Evolutionary conservation across 2,329 filamentous ascomycete genomes (phyloP).

Genomic region (Gliomastix tumulicola): DNA sequence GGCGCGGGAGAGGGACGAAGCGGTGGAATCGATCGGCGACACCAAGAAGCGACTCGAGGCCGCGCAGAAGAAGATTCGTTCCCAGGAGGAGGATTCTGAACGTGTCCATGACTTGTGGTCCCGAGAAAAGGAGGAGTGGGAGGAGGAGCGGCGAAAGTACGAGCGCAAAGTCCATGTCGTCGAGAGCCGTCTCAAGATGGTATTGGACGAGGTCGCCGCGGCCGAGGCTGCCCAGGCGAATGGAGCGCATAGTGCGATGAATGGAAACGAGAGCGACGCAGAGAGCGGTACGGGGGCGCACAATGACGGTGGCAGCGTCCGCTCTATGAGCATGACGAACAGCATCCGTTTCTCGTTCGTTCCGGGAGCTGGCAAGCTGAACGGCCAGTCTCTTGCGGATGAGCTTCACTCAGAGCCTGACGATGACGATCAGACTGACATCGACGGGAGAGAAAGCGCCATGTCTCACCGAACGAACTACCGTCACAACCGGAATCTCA

Average conservation of each 20-base stretch:
- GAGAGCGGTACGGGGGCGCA: conserved; percentile 55
- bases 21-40: conserved; percentile 65
- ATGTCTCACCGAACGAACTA: conserved; percentile 38
- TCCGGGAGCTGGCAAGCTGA: conserved; percentile 45
- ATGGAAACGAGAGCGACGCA: conserved; percentile 46
- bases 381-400: conserved; percentile 76
- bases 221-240: conserved; percentile 51
- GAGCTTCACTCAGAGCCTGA: conserved; percentile 70
- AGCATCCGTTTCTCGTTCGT: conserved; percentile 68
- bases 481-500: conserved; percentile 45
- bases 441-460: conserved; percentile 60
- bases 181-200: conserved; percentile 73
- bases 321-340: conserved; percentile 66
- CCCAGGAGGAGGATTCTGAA: conserved; percentile 76
- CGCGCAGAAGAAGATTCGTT: conserved; percentile 69
- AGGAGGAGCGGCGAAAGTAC: conserved; percentile 71
- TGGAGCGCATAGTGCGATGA: conserved; percentile 20
- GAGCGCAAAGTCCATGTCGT: conserved; percentile 87
- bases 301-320: conserved; percentile 64
- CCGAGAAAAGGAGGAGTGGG: conserved; percentile 78
- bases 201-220: conserved; percentile 79
- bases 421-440: conserved; percentile 63
- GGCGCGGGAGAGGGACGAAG: conserved; percentile 78
- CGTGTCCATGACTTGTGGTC: conserved; percentile 75
- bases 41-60: conserved; percentile 70